Evolutionary conservation across 2,329 filamentous ascomycete genomes (phyloP), one percentile per base, ranked within the genome.

Genomic region (Fusarium verrucosum): DNA sequence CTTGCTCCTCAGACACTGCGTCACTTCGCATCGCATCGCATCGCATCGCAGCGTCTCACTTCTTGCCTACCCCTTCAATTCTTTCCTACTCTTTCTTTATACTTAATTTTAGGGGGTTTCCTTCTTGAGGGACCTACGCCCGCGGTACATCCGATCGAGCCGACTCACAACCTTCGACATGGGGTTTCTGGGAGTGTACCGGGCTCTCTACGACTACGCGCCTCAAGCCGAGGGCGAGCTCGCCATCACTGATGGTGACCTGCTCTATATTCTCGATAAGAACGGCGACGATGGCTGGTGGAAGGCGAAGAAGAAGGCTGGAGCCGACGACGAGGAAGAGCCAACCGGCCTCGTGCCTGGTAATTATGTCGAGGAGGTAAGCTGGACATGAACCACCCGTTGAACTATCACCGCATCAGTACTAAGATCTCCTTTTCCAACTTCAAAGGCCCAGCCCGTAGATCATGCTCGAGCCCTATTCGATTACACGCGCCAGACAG

Each of bases 401-500:
- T 19, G 19, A 30, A 32, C 32, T 16, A 32, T 37, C 36, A 26
- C 30, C 20, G 22, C 38, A 38, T 38, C 30, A 37, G 25, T 50
- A 51, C 58, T 50, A 43, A 59, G 20, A 13, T 20, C 14, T 37
- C 23, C 28, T 22, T 22, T 8, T 43, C 64, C 22, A 30, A n/a
- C 25, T 20, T 20, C 20, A 28, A 45, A 71, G 88, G 89, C 89
- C 57, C 80, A 84, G 71, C 86, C 91, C 22, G 78, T 86, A 62
- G 82, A 87, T 62, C 84, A 89, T 68, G 95, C 94, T 45, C 93
- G 90, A 76, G 92, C 95, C n/a, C 86, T 98, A n/a, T 99, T 94
- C 81, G 95, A 99, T 77, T 99, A 99, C 77, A 92, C 92, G 46
- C 88, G 94, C 71, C 95, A 99, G 80, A 99, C 95, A 22, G 95